Evolutionary conservation across 768 basidiomycete species (phyloP).

Genomic region (Mycena pura): DNA sequence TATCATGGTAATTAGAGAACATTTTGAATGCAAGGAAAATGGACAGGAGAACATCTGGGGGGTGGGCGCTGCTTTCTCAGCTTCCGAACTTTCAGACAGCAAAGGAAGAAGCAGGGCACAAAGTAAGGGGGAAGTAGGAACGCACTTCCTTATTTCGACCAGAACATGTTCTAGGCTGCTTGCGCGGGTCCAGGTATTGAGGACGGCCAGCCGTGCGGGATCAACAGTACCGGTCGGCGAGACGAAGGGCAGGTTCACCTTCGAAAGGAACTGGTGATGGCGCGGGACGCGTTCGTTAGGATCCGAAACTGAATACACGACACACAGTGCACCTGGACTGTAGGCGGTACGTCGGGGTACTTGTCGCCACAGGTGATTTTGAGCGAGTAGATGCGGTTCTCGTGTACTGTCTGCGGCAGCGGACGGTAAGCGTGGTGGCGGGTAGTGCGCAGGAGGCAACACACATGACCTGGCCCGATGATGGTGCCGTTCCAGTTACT

Average conservation of each 20-base stretch:
- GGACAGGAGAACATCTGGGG: no score
- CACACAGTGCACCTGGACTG: slow-evolving; percentile 52
- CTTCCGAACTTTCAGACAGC: no score
- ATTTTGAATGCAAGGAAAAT: not conserved
- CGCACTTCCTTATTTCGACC: slow-evolving; percentile 92
- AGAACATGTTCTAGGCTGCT: slow-evolving; percentile 87
- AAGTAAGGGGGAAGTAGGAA: slow-evolving; percentile 23
- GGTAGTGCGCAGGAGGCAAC: slow-evolving; percentile 35
- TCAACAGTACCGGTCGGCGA: slow-evolving; percentile 83
- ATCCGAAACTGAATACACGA: not conserved
- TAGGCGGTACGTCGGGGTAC: slow-evolving; percentile 82
- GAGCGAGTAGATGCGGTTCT: slow-evolving; percentile 97
- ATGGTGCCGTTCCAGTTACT: slow-evolving; percentile 99
- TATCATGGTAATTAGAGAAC: not conserved
- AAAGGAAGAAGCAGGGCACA: not conserved
- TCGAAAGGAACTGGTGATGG: slow-evolving; percentile 66
- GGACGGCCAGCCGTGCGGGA: slow-evolving; percentile 68
- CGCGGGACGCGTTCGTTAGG: not conserved
- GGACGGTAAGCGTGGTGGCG: slow-evolving; percentile 7
- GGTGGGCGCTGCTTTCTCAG: no score
- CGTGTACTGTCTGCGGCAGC: slow-evolving; percentile 82
- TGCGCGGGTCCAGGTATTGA: slow-evolving; percentile 76
- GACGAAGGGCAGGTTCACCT: slow-evolving; percentile 95
- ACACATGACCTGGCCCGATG: slow-evolving; percentile 95
- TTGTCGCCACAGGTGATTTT: slow-evolving; percentile 81